A percentile compares a stretch with the other conserved stretches of the same genome.
Conservation (phyloP, 306 rosid species). For the Echinosophora koreensis region DNA sequence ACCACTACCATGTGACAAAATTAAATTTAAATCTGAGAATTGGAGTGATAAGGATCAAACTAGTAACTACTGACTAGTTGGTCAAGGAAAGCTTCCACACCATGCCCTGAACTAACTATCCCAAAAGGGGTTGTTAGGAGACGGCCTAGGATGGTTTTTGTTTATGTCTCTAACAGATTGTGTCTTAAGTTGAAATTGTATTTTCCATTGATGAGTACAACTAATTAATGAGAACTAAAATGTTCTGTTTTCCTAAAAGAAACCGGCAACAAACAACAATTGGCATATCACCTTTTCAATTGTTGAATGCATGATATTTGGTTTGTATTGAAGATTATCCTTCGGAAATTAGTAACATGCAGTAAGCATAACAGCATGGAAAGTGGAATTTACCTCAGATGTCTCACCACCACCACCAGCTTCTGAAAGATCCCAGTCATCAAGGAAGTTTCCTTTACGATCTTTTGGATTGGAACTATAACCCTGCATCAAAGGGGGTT, state of each 20-base stretch:
- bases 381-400: conserved; percentile 71
- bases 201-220: background rate
- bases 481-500: conserved; percentile 66
- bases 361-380: conserved; percentile 29
- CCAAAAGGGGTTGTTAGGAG: conserved; percentile 4
- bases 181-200: background rate
- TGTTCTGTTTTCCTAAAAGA: conserved; percentile 1
- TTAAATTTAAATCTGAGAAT: conserved; percentile 11
- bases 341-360: conserved; percentile 36
- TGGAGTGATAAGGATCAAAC: background rate
- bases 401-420: conserved; percentile 68
- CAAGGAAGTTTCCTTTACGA: conserved; percentile 75
- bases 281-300: conserved; percentile 15
- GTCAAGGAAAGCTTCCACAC: conserved; percentile 5
- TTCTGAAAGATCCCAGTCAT: conserved; percentile 98
- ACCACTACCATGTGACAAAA: no score
- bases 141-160: background rate
- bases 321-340: conserved; percentile 18
- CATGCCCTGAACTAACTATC: conserved; percentile 2
- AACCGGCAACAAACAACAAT: conserved; percentile 10
- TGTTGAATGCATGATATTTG: conserved; percentile 33
- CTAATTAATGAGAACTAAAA: conserved; percentile 4
- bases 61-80: background rate
- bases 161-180: background rate
- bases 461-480: conserved; percentile 91